Conservation (phyloP, 371 early-diverging fungal genomes). For the Actinomortierella ambigua region DNA sequence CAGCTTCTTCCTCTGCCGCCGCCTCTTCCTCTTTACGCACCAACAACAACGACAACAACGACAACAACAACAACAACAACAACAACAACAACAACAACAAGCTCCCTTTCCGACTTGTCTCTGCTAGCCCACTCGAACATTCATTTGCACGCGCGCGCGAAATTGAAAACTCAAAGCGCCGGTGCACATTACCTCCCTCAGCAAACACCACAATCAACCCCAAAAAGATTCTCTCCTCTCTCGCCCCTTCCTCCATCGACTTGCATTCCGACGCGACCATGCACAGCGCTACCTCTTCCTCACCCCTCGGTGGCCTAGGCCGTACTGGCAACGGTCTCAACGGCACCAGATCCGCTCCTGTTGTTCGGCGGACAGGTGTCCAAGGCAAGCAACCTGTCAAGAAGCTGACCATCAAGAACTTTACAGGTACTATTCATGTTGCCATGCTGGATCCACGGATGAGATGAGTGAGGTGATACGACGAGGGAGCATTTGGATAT, state of each 20-base stretch:
- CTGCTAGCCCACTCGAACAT: conserved; percentile 35
- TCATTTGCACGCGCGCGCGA: conserved; percentile 46
- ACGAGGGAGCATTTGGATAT: no score
- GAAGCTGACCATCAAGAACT: conserved; percentile 67
- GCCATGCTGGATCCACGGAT: not conserved
- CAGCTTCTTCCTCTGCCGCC: conserved; percentile 1
- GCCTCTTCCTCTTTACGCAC: conserved; percentile 11
- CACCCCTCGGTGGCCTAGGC: no score
- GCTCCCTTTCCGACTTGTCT: conserved; percentile 31
- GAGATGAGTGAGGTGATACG: no score
- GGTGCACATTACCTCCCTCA: conserved; percentile 18
- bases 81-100: no score
- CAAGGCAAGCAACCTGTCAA: conserved; percentile 49
- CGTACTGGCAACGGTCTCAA: no score
- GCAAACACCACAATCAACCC: conserved; percentile 8
- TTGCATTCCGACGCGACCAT: conserved; percentile 8
- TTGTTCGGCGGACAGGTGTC: conserved; percentile 38
- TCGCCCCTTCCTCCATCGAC: conserved; percentile 21
- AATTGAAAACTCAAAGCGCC: conserved; percentile 31
- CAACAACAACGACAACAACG: no score
- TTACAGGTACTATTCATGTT: conserved; percentile 61
- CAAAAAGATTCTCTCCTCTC: conserved; percentile 22
- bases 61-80: no score
- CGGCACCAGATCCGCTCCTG: conserved; percentile 2
- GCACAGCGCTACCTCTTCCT: no score